Percentiles rank a stretch among this genome's conserved stretches.
Evolutionary conservation across 306 rosid species (phyloP).

Genomic region (Delonix regia): DNA sequence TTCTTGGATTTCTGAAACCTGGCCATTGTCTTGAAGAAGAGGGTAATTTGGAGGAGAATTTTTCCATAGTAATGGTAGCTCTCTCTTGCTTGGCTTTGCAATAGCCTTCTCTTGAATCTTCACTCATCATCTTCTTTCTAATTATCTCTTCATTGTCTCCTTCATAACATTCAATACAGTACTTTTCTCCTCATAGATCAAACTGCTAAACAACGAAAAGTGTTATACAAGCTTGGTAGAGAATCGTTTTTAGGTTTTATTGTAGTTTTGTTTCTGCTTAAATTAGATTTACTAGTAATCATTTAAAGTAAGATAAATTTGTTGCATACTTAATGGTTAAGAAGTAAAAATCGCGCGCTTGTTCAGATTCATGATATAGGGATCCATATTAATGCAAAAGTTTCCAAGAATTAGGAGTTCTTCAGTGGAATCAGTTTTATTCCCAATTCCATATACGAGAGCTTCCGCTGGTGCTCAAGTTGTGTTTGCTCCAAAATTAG

Average conservation of each 20-base stretch:
- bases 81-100: constrained; percentile 51
- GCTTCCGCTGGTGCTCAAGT: neutral
- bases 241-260: neutral
- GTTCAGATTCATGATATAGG: neutral
- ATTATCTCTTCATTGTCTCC: constrained; percentile 17
- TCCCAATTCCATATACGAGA: neutral
- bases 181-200: constrained; percentile 4
- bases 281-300: no score
- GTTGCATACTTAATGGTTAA: neutral
- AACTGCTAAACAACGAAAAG: constrained; percentile 17
- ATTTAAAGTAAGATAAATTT: no score
- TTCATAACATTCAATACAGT: neutral
- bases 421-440: constrained; percentile 16
- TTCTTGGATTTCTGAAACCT: constrained; percentile 81
- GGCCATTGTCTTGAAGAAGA: constrained; percentile 65
- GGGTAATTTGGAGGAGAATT: neutral
- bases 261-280: neutral
- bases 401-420: constrained; percentile 18
- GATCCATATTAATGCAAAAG: neutral
- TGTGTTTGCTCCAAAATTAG: constrained; percentile 30
- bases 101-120: constrained; percentile 56
- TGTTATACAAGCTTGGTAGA: neutral
- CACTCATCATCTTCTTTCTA: constrained; percentile 45
- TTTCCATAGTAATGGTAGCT: constrained; percentile 4
- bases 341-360: neutral